Evolutionary conservation across 169 alveolate species (phyloP), one percentile per base, ranked within the genome.

Genomic region (Theileria annulata): DNA sequence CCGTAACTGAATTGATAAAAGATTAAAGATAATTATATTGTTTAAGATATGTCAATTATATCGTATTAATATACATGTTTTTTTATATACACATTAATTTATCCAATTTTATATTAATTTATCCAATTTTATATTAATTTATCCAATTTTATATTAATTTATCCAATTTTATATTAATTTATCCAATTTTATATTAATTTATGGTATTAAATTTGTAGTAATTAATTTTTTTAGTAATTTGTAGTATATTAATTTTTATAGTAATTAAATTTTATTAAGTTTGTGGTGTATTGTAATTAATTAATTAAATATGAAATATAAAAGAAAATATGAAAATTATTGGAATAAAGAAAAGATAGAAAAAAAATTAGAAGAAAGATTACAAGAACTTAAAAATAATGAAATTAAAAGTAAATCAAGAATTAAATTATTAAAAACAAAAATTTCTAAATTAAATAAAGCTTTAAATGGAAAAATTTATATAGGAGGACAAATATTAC

Each of bases 401-500:
- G 42, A 27, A 4, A 66, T 48, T 3, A 81, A 81, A 35, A 75
- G 80, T 25, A 62, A 77, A 54, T 17, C 88, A 28, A 69, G 88
- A 27, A 68, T 81, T 17, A 54, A 62, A 19, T 66, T 37, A 27
- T 37, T 81, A 31, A 81, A 64, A 35, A 31, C 62, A 3, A 81
- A 81, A 59, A 73, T 81, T 15, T 27, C 60, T 8, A 81, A 71
- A 33, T 54, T 75, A 25, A 72, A 25, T 59, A 35, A 48, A 6
- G 85, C 88, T 19, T 51, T 81, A 13, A 73, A 81, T 23, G 85
- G 77, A 4, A 77, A 78, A 21, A 71, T 67, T 3, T 49, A 77
- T 2, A 74, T 64, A 0, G 88, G 88, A 19, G 83, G 85, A 19
- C 73, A 81, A 59, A 42, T 81, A 3, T 49, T 64, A n/a, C 87